Conservation (phyloP, 306 rosid species). For the Rosa chinensis region DNA sequence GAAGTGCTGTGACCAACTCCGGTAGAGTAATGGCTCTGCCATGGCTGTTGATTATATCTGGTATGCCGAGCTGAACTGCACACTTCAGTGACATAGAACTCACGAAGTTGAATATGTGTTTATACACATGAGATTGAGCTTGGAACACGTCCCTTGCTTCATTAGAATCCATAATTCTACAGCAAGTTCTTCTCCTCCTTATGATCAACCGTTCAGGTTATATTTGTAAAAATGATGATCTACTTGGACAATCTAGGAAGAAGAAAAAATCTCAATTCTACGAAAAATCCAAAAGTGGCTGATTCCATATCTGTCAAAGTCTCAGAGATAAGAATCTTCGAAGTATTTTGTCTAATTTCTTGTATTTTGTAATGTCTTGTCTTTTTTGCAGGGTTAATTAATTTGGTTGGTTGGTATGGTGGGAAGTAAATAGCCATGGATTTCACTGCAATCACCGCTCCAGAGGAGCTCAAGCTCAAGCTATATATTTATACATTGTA, state of each 20-base stretch:
- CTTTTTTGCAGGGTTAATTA: no score
- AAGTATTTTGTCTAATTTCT: no score
- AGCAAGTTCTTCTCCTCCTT: neutral
- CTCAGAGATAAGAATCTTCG: neutral
- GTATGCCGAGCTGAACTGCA: slow-evolving; percentile 44
- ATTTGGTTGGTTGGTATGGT: no score
- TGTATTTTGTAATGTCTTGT: no score
- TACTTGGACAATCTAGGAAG: neutral
- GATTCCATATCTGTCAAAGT: neutral
- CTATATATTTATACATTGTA: neutral
- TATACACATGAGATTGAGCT: slow-evolving; percentile 53
- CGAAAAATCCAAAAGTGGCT: neutral
- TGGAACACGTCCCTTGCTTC: slow-evolving; percentile 34
- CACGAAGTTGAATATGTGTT: slow-evolving; percentile 32
- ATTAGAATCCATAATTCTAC: neutral
- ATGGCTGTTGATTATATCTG: slow-evolving; percentile 42
- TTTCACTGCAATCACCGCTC: no score
- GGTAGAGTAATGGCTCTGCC: slow-evolving; percentile 47
- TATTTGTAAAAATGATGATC: neutral
- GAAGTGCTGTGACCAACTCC: slow-evolving; percentile 36
- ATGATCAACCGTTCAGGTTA: neutral
- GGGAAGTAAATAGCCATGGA: no score
- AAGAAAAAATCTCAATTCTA: neutral
- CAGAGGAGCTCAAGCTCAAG: no score
- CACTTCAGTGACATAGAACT: slow-evolving; percentile 53